Evolutionary conservation across 805 yeast genomes (phyloP), one percentile per base, ranked within the genome.

Genomic region (Cyberlindnera petersonii): DNA sequence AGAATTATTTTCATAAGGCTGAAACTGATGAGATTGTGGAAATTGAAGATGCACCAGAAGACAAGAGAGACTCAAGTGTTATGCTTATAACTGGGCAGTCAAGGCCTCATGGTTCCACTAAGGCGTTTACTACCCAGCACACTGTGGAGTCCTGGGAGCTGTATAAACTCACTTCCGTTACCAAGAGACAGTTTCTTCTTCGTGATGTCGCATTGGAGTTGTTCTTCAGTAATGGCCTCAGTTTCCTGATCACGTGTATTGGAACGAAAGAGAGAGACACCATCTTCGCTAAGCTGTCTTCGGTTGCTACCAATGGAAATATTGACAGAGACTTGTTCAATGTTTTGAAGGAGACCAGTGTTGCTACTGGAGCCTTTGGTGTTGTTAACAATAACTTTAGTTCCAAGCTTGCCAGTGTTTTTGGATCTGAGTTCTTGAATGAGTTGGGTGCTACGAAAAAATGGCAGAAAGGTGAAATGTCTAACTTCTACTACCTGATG

Each of bases 191-290:
- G 26, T 87, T 86, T 51, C 58, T 87, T 15, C 64, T 87, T 13
- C 64, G 95, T 39, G 94, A 86, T 59, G 84, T 83, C 31, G 95
- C 93, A 0, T 55, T 86, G 24, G 96, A 87, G 53, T 60, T 86
- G 52, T 79, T 85, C 46, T 84, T 86, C 56, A 71, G 72, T 19
- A 79, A 82, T 58, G 94, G 93, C 0, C 74, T 79, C 1, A 82
- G 86, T 46, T 69, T 79, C 27, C 63, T 87, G 42, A 65, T 87
- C 7, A 83, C 91, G 0, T 80, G 86, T 35, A 60, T 68, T n/a
- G 65, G 70, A 17, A 65, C 68, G 5, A 64, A 59, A 24, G 69
- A 66, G 18, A 63, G 95, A 40, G 87, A 87, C 54, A 43, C 63
- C 1, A 71, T 83, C 10, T 75, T 75, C 55, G 57, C 64, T 14